These are phyloP conservation scores for Scheffersomyces quercinus DNA, from an alignment of 1,139 yeast species.

Conservation along the genomic window DNA sequence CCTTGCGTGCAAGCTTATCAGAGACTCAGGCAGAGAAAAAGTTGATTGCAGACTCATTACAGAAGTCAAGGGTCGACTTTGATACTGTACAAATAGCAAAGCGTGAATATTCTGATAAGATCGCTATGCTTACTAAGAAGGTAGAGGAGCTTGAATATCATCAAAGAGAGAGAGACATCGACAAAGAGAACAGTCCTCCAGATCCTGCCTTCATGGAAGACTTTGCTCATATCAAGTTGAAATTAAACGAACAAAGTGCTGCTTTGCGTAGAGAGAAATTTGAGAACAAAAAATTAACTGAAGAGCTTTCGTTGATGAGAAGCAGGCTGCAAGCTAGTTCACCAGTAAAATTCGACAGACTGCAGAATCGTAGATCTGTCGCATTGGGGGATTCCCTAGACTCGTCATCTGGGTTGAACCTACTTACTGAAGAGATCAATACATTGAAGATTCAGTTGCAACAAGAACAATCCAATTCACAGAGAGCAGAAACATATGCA, in stretches of 20 bases:
- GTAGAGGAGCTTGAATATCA: slow-evolving; percentile 22
- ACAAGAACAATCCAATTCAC: slow-evolving; percentile 44
- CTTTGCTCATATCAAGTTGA: slow-evolving; percentile 50
- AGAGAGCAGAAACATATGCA: slow-evolving; percentile 48
- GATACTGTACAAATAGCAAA: slow-evolving; percentile 29
- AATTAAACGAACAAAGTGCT: slow-evolving; percentile 55
- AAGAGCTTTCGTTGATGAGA: slow-evolving; percentile 60
- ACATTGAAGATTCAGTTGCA: slow-evolving; percentile 36
- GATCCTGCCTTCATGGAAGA: slow-evolving; percentile 41
- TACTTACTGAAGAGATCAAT: slow-evolving; percentile 35
- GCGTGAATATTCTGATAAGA: slow-evolving; percentile 27
- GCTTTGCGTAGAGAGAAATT: slow-evolving; percentile 51
- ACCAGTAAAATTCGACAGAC: slow-evolving; percentile 17
- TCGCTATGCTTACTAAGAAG: slow-evolving; percentile 24
- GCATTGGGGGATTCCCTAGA: slow-evolving; percentile 36
- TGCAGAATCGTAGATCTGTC: slow-evolving; percentile 27
- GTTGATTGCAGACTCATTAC: slow-evolving; percentile 15
- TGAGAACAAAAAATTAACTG: slow-evolving; percentile 55
- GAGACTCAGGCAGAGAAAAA: slow-evolving; percentile 14
- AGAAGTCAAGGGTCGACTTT: slow-evolving; percentile 36
- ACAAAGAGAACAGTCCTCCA: slow-evolving; percentile 43
- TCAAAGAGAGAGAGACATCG: slow-evolving; percentile 16
- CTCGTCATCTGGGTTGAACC: slow-evolving; percentile 20
- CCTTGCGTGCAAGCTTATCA: slow-evolving; percentile 7
- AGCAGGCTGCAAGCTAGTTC: slow-evolving; percentile 31